Evolutionary conservation across 1,284 basidiomycete species (phyloP).

Genomic region (Termitomyces sp.): DNA sequence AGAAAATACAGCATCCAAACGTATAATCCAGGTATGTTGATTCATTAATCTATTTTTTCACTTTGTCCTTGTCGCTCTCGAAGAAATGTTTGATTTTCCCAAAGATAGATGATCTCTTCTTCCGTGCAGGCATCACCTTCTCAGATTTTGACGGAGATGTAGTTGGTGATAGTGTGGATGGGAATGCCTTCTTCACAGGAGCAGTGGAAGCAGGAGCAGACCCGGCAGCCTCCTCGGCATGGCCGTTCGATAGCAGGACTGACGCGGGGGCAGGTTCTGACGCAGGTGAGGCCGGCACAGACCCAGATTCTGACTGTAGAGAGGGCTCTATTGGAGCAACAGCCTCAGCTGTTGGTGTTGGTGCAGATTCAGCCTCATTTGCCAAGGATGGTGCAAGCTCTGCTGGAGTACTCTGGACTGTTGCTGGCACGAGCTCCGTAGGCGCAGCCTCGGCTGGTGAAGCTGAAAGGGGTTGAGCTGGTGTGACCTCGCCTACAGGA

Average conservation of each 20-base stretch:
- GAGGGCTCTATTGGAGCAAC: neutral
- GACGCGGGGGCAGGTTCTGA: neutral
- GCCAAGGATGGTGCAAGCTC: neutral
- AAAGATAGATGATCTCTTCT: conserved; percentile 17
- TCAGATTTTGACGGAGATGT: conserved; percentile 7
- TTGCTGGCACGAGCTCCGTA: neutral
- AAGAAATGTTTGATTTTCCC: conserved; percentile 18
- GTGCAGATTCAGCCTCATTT: neutral
- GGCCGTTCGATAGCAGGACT: neutral
- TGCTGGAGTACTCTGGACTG: neutral
- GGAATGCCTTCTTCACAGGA: conserved; percentile 6
- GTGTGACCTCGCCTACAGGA: neutral
- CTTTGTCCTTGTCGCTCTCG: conserved; percentile 13
- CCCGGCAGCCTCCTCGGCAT: neutral
- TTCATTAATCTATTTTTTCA: conserved; percentile 2
- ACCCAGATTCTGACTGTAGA: neutral
- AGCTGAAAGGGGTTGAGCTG: neutral
- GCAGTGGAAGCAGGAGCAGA: neutral
- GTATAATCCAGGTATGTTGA: neutral
- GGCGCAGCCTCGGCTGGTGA: neutral
- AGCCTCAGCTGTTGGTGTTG: neutral
- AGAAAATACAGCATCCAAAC: neutral
- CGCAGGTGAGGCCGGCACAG: neutral
- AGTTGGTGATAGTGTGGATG: conserved; percentile 10
- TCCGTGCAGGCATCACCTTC: conserved; percentile 6